Percentiles rank a stretch among this genome's conserved stretches.
Conservation (phyloP, 1,139 yeast genomes). For the Pichia sp. region DNA sequence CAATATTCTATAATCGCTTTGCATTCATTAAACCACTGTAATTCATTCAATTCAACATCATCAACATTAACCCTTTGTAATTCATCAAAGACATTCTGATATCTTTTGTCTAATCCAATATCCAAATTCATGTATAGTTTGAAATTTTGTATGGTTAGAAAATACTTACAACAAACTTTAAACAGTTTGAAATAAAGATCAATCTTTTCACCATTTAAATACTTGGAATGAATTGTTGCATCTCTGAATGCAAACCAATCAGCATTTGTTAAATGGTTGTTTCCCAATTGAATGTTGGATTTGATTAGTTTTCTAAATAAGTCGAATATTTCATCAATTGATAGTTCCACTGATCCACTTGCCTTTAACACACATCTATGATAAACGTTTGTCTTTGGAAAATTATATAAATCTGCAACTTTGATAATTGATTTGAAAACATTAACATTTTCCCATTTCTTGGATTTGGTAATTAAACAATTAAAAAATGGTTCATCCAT, state of each 20-base stretch:
- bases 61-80: conserved; percentile 31
- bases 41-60: conserved; percentile 30
- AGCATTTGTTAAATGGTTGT: conserved; percentile 62
- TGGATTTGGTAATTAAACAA: conserved; percentile 60
- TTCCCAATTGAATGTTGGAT: conserved; percentile 46
- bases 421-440: conserved; percentile 60
- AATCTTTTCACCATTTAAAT: conserved; percentile 33
- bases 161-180: conserved; percentile 41
- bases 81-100: conserved; percentile 32
- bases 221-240: conserved; percentile 52
- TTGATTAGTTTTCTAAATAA: conserved; percentile 54
- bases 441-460: conserved; percentile 59
- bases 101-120: conserved; percentile 33
- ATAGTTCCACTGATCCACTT: conserved; percentile 53
- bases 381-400: conserved; percentile 62
- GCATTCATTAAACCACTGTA: conserved; percentile 25
- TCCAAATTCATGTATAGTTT: conserved; percentile 36
- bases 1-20: conserved; percentile 17
- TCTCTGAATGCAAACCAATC: conserved; percentile 87
- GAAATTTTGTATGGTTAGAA: conserved; percentile 38
- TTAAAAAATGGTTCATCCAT: conserved; percentile 76
- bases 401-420: conserved; percentile 54
- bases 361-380: conserved; percentile 73
- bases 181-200: conserved; percentile 54
- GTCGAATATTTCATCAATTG: conserved; percentile 46